Conservation (phyloP, 495 filamentous ascomycete genomes). For the Xylaria cubensis region DNA sequence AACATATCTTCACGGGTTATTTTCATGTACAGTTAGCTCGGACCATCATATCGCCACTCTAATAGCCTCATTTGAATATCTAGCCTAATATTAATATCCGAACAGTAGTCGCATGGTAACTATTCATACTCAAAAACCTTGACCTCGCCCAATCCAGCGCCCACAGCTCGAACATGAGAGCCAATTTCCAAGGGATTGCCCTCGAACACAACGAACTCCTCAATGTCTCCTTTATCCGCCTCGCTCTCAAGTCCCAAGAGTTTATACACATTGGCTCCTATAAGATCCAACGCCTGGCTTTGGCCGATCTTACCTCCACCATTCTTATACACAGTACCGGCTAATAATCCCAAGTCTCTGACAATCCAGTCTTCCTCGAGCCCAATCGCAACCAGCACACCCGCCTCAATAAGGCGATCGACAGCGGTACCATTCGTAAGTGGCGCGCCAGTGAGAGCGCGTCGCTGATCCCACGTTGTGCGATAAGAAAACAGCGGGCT, state of each 20-base stretch:
- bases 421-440: slow-evolving; percentile 59
- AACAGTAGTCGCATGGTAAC: background rate
- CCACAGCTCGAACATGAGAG: slow-evolving; percentile 48
- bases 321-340: slow-evolving; percentile 58
- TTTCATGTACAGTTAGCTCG: background rate
- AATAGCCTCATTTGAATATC: background rate
- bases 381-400: slow-evolving; percentile 53
- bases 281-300: slow-evolving; percentile 50
- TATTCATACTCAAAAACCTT: slow-evolving; percentile 39
- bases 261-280: slow-evolving; percentile 55
- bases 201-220: slow-evolving; percentile 53
- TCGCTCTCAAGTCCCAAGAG: slow-evolving; percentile 48
- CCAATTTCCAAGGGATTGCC: slow-evolving; percentile 54
- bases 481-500: slow-evolving; percentile 53
- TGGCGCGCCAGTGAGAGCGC: slow-evolving; percentile 57
- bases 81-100: background rate
- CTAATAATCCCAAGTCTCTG: slow-evolving; percentile 52
- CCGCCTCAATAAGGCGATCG: slow-evolving; percentile 52
- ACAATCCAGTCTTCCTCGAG: slow-evolving; percentile 58
- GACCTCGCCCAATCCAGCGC: slow-evolving; percentile 41
- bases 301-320: slow-evolving; percentile 47
- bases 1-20: background rate
- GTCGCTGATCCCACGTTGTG: slow-evolving; percentile 53
- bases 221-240: slow-evolving; percentile 15
- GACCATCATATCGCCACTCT: background rate